Conservation (phyloP, 1,139 yeast species). For the Kluyveromyces sp. region DNA sequence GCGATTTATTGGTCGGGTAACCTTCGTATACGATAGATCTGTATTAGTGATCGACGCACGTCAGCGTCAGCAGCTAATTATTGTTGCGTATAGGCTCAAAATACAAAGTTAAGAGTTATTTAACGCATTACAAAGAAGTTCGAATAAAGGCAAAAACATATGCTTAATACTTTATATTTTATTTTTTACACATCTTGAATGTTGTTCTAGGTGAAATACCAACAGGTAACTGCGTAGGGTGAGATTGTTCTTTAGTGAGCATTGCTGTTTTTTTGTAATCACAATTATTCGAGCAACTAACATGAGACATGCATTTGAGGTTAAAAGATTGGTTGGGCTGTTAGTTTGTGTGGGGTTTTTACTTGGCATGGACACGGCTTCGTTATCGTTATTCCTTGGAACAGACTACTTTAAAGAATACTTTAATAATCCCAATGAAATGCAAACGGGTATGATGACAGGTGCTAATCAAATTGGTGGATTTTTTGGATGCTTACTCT, state of each 20-base stretch:
- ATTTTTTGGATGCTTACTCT: conserved; percentile 28
- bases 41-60: neutral
- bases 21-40: neutral
- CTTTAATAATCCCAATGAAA: conserved; percentile 39
- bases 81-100: neutral
- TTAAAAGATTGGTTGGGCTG: conserved; percentile 36
- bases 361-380: conserved; percentile 64
- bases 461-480: conserved; percentile 40
- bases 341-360: conserved; percentile 52
- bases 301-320: conserved; percentile 4
- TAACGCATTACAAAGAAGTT: too few relatives aligned
- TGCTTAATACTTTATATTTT: too few relatives aligned
- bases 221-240: too few relatives aligned
- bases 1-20: neutral
- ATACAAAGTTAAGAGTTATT: neutral
- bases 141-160: too few relatives aligned
- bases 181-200: too few relatives aligned
- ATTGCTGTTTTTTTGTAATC: too few relatives aligned
- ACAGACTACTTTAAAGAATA: conserved; percentile 35
- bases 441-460: conserved; percentile 35
- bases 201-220: too few relatives aligned
- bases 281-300: too few relatives aligned
- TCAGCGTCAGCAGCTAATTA: neutral
- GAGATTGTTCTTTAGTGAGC: too few relatives aligned
- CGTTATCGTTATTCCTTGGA: conserved; percentile 55